Percentiles rank a stretch among this genome's conserved stretches.
These are phyloP conservation scores for Warburgia ugandensis DNA, from an alignment of 164 flowering plant species.

Conservation along the genomic window DNA sequence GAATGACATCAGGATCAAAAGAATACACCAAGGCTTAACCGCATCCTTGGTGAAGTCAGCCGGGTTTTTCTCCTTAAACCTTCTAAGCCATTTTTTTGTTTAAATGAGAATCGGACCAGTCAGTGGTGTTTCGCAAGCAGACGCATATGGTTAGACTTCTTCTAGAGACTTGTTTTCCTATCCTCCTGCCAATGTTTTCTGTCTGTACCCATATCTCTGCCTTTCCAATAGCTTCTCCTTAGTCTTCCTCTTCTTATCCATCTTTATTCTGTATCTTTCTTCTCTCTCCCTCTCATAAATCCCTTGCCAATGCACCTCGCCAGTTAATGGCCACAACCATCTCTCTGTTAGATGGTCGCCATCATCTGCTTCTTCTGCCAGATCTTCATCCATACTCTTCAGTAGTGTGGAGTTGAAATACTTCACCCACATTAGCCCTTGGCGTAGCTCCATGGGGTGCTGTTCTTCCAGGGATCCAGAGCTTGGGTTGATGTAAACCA, in stretches of 20 bases:
- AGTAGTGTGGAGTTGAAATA: constrained; percentile 69
- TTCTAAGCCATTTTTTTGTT: too few relatives aligned
- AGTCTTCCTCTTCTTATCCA: constrained; percentile 84
- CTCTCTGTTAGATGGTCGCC: constrained; percentile 38
- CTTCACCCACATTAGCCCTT: constrained; percentile 69
- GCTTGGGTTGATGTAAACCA: constrained; percentile 78
- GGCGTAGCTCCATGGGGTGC: constrained; percentile 66
- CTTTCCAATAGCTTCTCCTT: constrained; percentile 67
- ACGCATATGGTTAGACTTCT: background rate
- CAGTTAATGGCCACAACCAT: constrained; percentile 97
- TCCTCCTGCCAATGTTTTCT: constrained; percentile 58
- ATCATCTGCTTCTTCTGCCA: constrained; percentile 95
- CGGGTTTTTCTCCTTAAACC: too few relatives aligned
- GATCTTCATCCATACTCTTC: constrained; percentile 95
- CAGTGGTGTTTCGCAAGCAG: background rate
- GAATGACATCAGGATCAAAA: too few relatives aligned
- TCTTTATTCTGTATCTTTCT: constrained; percentile 71
- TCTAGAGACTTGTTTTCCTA: background rate
- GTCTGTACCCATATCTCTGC: constrained; percentile 67
- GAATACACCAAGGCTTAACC: too few relatives aligned
- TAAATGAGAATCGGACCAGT: background rate
- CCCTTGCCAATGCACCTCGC: constrained; percentile 94
- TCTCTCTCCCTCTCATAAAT: constrained; percentile 89
- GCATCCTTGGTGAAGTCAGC: too few relatives aligned
- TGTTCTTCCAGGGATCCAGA: constrained; percentile 71